Evolutionary conservation across 2,329 filamentous ascomycete species (phyloP).

Genomic region (Xylariales sp.): DNA sequence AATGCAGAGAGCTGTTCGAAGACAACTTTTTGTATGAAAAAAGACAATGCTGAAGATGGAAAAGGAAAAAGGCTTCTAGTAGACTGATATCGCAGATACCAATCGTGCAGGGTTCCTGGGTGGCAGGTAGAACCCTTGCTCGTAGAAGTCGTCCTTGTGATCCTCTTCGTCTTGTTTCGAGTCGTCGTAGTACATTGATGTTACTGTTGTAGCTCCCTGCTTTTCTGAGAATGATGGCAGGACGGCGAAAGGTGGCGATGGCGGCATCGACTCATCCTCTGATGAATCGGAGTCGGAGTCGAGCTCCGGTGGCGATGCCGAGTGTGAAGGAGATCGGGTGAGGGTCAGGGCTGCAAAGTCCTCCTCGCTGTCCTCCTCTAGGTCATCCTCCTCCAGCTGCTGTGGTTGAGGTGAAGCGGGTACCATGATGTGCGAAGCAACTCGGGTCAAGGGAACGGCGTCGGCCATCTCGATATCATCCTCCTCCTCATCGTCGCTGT

Average conservation of each 20-base stretch:
- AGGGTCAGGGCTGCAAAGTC: conserved; percentile 63
- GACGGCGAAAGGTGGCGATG: conserved; percentile 57
- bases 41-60: conserved; percentile 13
- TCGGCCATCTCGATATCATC: conserved; percentile 55
- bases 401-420: conserved; percentile 27
- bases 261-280: conserved; percentile 71
- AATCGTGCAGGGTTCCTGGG: conserved; percentile 45
- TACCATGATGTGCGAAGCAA: conserved; percentile 30
- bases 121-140: conserved; percentile 50
- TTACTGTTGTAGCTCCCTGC: conserved; percentile 36
- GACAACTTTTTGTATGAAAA: conserved; percentile 13
- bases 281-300: conserved; percentile 65
- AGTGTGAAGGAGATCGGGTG: conserved; percentile 64
- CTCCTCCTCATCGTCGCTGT: conserved; percentile 45
- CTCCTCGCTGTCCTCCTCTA: conserved; percentile 42
- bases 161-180: conserved; percentile 31
- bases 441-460: conserved; percentile 40
- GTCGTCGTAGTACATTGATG: conserved; percentile 22
- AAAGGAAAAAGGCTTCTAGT: conserved; percentile 32
- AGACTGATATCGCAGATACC: conserved; percentile 53
- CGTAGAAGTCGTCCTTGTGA: conserved; percentile 38
- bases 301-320: conserved; percentile 64
- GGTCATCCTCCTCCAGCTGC: conserved; percentile 29
- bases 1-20: conserved; percentile 27
- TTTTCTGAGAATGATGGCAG: conserved; percentile 59